Evolutionary conservation across 176 grass and related monocot genomes (phyloP).

Genomic region (Hsuehochloa calcarea): DNA sequence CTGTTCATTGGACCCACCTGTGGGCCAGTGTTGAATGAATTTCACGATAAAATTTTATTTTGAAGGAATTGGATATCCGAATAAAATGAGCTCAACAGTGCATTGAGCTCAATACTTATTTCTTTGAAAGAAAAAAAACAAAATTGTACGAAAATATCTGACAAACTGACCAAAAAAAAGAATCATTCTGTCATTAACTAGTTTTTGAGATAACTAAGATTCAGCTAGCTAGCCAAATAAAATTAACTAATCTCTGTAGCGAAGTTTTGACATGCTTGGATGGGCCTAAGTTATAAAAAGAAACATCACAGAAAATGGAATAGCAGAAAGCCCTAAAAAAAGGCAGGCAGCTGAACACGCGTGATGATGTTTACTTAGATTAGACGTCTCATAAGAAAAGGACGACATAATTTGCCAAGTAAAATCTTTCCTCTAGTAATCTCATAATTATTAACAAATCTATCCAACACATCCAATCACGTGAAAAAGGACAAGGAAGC

Average conservation of each 20-base stretch:
- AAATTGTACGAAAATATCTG: neutral
- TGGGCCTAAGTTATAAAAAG: neutral
- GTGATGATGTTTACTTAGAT: constrained; percentile 45
- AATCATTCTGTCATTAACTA: neutral
- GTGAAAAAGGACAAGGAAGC: neutral
- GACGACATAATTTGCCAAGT: neutral
- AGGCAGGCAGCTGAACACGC: constrained; percentile 2
- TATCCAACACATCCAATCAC: neutral
- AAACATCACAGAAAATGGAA: neutral
- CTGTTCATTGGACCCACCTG: neutral
- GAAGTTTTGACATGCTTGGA: neutral
- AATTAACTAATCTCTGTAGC: neutral
- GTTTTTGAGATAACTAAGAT: neutral
- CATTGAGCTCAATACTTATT: neutral
- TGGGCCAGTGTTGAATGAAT: too few species aligned
- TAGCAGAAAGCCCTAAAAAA: neutral
- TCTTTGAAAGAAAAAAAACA: neutral
- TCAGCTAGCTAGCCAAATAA: neutral
- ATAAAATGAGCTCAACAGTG: neutral
- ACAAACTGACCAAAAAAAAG: neutral
- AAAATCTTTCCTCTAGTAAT: neutral
- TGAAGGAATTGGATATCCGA: neutral
- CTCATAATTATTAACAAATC: constrained; percentile 4
- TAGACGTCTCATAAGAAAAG: neutral
- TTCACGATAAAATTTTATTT: neutral